Base-by-base conservation (phyloP, 352 stramenopile species). In the Chloridella minuta region DNA sequence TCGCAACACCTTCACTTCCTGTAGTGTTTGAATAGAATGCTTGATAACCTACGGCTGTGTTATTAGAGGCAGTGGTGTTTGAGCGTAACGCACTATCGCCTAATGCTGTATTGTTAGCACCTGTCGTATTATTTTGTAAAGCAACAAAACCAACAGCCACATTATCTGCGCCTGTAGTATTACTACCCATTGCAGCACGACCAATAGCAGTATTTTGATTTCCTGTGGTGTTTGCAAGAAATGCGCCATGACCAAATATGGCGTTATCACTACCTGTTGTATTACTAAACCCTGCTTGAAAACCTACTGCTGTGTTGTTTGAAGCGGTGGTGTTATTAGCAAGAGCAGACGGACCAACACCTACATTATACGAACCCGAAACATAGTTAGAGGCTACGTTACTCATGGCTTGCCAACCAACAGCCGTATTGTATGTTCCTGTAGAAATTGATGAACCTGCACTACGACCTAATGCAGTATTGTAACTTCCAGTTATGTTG, bases 1-100 rank as follows among this genome's bases (percentile, higher is more conserved):
- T 25, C 23, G 51, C 51, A 24, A 24, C n/a, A 83, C 51, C n/a
- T 25, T 83, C 51, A 83, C n/a, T 83, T 22, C 51, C 51, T 25
- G n/a, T 83, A 83, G 23, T 83, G 27, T 83, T 83, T 24, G 51
- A 22, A 83, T 83, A 83, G n/a, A 83, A 83, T 22, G 51, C 51
- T 83, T 83, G 51, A 83, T 83, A 83, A 83, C 51, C 51, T 24
- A 83, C 51, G n/a, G 51, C 51, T 83, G 51, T 83, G 23, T 83
- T 83, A 83, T 83, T 24, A 22, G n/a, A 24, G n/a, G n/a, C 51
- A 83, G n/a, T 83, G 51, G 51, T 83, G 23, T 83, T 83, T 22
- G n/a, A 25, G 51, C 23, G 23, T 83, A 83, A 24, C 23, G 51
- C 51, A 22, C 23, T 22, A 83, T 83, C n/a, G 51, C 51, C 51